Base-by-base conservation (phyloP, 768 basidiomycete genomes). In the Sporobolomyces roseus region DNA sequence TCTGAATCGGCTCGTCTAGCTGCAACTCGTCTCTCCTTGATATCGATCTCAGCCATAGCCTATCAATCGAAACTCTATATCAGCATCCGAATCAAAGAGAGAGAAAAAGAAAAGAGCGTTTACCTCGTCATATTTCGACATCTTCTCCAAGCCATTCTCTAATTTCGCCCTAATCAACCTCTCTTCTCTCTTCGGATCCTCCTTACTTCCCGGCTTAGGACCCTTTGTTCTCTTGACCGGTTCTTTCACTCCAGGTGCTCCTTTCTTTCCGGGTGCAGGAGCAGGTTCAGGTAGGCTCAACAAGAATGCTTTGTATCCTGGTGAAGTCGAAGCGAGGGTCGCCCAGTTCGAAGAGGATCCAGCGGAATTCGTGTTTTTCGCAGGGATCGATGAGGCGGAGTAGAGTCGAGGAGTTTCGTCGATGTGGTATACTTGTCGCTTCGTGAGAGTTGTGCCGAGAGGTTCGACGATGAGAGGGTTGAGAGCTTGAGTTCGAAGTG, bases 391-490 rank as follows among this genome's bases (percentile, higher is more conserved):
- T 2, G 58, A 46, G 10, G 45, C 2, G 19, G 58, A 36, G 63
- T 69, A 69, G 16, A 69, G 58, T 12, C 68, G 62, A 3, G 68
- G 51, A 3, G 63, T 48, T 12, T 51, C 16, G 63, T 69, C 68
- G 46, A 69, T 56, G 30, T 69, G 62, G 63, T 55, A 69, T 14
- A 69, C 36, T 16, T 63, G 63, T 8, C 63, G 32, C 19, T 41
- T 58, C n/a, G 68, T n/a, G 27, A 60, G 38, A 30, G 68, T 69
- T 25, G 52, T 45, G 3, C 68, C 68, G 43, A 60, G 51, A 21
- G 68, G 59, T 45, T 64, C 51, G 56, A 69, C 25, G 46, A 69
- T 63, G 58, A 69, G 68, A n/a, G 51, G 51, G 58, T 69, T 69
- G 16, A 50, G 21, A 27, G 16, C 17, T 14, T 62, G 68, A 35